These are phyloP conservation scores for Brasilioporus rufonigricans DNA, from an alignment of 768 basidiomycete genomes.

Conservation along the genomic window DNA sequence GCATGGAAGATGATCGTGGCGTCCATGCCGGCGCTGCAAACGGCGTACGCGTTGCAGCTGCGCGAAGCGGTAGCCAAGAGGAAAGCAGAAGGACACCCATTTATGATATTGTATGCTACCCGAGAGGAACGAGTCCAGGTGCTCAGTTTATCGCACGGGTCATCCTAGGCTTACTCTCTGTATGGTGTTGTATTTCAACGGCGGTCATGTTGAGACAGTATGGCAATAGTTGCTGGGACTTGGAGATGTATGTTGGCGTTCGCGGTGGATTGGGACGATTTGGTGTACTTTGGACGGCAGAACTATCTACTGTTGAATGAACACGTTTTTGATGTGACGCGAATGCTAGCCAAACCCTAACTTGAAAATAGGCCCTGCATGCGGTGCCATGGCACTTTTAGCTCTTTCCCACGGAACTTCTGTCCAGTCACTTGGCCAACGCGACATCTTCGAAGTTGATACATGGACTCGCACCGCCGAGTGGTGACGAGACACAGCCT, in stretches of 20 bases:
- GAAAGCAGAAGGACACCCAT: constrained; percentile 61
- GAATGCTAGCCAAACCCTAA: neutral
- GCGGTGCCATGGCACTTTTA: too few species aligned
- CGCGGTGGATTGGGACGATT: too few species aligned
- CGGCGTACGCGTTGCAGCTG: constrained; percentile 63
- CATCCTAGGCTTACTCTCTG: neutral
- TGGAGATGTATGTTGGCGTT: too few species aligned
- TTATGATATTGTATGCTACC: constrained; percentile 62
- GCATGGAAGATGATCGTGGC: constrained; percentile 61
- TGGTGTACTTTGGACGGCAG: too few species aligned
- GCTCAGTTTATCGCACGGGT: constrained; percentile 37
- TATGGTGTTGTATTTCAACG: too few species aligned
- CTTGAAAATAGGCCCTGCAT: too few species aligned
- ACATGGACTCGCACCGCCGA: too few species aligned
- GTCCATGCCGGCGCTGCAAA: constrained; percentile 54
- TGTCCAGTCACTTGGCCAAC: too few species aligned
- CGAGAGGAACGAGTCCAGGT: constrained; percentile 69
- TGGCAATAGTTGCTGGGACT: neutral
- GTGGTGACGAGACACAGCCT: too few species aligned
- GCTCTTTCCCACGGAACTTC: too few species aligned
- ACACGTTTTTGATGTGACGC: neutral
- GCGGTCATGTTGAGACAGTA: neutral
- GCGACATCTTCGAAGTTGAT: too few species aligned
- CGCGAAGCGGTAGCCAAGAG: constrained; percentile 63
- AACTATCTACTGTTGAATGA: neutral